phyloP scores from a whole-genome alignment of 495 filamentous ascomycete species.

The Astrothelium subdiscretum region DNA sequence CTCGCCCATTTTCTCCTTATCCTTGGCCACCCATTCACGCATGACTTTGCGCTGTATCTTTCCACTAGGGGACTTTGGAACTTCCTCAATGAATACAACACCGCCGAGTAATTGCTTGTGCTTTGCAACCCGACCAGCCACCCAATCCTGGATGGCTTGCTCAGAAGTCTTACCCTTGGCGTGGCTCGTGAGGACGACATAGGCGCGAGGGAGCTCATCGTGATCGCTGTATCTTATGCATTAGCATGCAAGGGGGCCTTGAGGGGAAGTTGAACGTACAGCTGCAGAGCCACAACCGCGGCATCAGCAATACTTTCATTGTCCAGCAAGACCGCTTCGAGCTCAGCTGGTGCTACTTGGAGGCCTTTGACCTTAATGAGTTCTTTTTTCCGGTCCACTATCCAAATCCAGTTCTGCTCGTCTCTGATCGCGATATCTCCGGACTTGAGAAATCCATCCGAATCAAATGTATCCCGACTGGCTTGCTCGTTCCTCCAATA shows the following conservation, averaged over 20 bases:
- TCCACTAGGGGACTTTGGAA: slow-evolving; percentile 29
- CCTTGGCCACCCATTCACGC: slow-evolving; percentile 28
- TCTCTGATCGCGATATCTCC: slow-evolving; percentile 28
- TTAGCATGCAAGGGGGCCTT: background rate
- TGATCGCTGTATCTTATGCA: slow-evolving; percentile 17
- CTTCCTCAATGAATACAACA: slow-evolving; percentile 25
- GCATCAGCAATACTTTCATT: slow-evolving; percentile 34
- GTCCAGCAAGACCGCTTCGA: slow-evolving; percentile 35
- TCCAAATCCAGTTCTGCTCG: slow-evolving; percentile 28
- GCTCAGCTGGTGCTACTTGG: slow-evolving; percentile 38
- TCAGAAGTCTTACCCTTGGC: slow-evolving; percentile 14
- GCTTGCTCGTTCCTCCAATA: slow-evolving; percentile 31
- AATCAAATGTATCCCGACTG: slow-evolving; percentile 26
- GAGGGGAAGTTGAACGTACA: background rate
- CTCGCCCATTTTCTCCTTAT: slow-evolving; percentile 22
- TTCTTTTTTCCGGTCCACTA: slow-evolving; percentile 34
- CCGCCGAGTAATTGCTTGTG: slow-evolving; percentile 30
- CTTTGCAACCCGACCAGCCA: slow-evolving; percentile 22
- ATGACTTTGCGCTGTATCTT: slow-evolving; percentile 34
- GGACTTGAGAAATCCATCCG: slow-evolving; percentile 27
- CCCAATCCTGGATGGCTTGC: slow-evolving; percentile 25
- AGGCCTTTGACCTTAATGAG: slow-evolving; percentile 36
- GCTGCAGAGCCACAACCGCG: slow-evolving; percentile 29
- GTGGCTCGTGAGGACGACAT: slow-evolving; percentile 21
- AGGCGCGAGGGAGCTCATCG: slow-evolving; percentile 28